Percentiles rank a stretch among this genome's conserved stretches.
phyloP scores from a whole-genome alignment of 2,329 filamentous ascomycete genomes.

The Fusarium lyarnte region DNA sequence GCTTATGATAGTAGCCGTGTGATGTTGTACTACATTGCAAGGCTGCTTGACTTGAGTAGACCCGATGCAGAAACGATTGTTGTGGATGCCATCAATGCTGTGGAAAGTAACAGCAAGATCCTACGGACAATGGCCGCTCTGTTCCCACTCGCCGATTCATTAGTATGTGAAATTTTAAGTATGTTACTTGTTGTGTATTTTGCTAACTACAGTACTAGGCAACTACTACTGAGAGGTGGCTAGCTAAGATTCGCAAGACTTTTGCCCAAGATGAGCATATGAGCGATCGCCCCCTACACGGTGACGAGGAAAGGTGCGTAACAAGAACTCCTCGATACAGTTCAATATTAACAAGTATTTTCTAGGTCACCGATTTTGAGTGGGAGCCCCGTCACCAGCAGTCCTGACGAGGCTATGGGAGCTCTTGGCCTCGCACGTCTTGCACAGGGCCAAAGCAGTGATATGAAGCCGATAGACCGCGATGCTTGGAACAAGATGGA shows the following conservation, averaged over 20 bases:
- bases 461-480: constrained; percentile 30
- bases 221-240: constrained; percentile 52
- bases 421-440: constrained; percentile 37
- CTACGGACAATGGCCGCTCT: constrained; percentile 50
- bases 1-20: constrained; percentile 58
- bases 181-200: neutral
- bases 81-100: constrained; percentile 50
- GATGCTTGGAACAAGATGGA: constrained; percentile 23
- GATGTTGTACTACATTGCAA: constrained; percentile 59
- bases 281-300: constrained; percentile 36
- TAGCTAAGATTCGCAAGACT: constrained; percentile 50
- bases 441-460: constrained; percentile 31
- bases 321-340: neutral
- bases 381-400: constrained; percentile 35
- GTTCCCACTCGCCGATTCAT: constrained; percentile 52
- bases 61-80: constrained; percentile 50
- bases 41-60: constrained; percentile 51
- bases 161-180: constrained; percentile 43
- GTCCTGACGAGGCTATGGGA: constrained; percentile 35
- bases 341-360: neutral
- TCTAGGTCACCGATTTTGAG: constrained; percentile 27
- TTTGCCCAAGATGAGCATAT: constrained; percentile 42
- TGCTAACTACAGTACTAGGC: constrained; percentile 39
- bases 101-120: constrained; percentile 53
- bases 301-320: constrained; percentile 31